Evolutionary conservation across 2,329 filamentous ascomycete genomes (phyloP).

Genomic region (Phyllosticta citrichinensis): DNA sequence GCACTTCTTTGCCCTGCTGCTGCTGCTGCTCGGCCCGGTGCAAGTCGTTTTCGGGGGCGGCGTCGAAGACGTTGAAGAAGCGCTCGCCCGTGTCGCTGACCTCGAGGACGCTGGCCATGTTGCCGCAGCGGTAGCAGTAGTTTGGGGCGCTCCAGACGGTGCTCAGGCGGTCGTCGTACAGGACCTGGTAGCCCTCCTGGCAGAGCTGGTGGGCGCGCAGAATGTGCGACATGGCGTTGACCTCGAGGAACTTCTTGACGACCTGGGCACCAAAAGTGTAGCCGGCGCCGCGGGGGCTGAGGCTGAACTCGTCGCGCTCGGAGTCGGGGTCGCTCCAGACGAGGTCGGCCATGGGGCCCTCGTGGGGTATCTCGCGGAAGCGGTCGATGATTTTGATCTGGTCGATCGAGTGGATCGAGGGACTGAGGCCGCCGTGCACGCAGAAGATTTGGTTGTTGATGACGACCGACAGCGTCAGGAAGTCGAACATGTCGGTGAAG

Average conservation of each 20-base stretch:
- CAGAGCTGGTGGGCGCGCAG: slow-evolving; percentile 96
- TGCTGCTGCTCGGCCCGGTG: slow-evolving; percentile 73
- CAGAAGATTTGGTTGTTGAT: slow-evolving; percentile 99
- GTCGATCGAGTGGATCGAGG: slow-evolving; percentile 90
- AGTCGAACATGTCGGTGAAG: slow-evolving; percentile 99
- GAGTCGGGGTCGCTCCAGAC: slow-evolving; percentile 98
- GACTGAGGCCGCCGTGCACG: slow-evolving; percentile 70
- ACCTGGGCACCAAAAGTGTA: slow-evolving; percentile 98
- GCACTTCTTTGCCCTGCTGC: slow-evolving; percentile 60
- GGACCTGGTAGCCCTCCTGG: slow-evolving; percentile 93
- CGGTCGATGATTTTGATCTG: slow-evolving; percentile 99
- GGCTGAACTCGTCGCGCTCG: slow-evolving; percentile 93
- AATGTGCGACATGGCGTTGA: slow-evolving; percentile 97
- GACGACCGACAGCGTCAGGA: slow-evolving; percentile 88
- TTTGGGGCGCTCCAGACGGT: slow-evolving; percentile 91
- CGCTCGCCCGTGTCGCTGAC: slow-evolving; percentile 87
- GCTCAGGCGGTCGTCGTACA: slow-evolving; percentile 90
- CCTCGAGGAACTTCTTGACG: slow-evolving; percentile 93
- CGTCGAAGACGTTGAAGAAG: slow-evolving; percentile 97
- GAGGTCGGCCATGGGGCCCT: slow-evolving; percentile 98
- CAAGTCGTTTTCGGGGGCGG: slow-evolving; percentile 87
- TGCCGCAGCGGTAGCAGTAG: slow-evolving; percentile 46
- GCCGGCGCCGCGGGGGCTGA: slow-evolving; percentile 85
- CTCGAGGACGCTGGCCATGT: slow-evolving; percentile 93
- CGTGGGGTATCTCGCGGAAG: slow-evolving; percentile 95